phyloP scores from a whole-genome alignment of 1,284 basidiomycete species.

The Termitomyces sp. region DNA sequence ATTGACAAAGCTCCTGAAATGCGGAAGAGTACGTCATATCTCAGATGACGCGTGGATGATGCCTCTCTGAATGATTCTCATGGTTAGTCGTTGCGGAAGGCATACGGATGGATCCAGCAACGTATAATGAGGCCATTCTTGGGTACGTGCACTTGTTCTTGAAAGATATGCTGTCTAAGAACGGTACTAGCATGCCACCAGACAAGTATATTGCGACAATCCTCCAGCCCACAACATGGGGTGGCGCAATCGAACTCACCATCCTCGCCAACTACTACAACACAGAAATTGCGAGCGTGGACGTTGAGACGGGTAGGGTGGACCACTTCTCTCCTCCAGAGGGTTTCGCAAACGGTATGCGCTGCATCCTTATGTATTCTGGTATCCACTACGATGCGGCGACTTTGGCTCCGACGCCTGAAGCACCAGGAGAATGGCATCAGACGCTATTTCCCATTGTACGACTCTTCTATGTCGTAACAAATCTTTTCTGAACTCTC shows the following conservation, averaged over 20 bases:
- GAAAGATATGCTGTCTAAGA: neutral
- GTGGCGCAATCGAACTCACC: slow-evolving; percentile 87
- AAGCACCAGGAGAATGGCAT: slow-evolving; percentile 81
- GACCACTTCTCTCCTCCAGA: slow-evolving; percentile 70
- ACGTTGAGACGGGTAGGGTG: slow-evolving; percentile 88
- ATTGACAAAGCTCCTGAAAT: slow-evolving; percentile 62
- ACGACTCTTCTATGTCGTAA: neutral
- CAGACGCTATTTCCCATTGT: slow-evolving; percentile 77
- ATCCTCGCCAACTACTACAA: slow-evolving; percentile 78
- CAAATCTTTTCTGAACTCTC: neutral
- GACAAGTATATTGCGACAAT: slow-evolving; percentile 80
- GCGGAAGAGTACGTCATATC: slow-evolving; percentile 51
- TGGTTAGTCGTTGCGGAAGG: slow-evolving; percentile 73
- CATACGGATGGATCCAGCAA: slow-evolving; percentile 65
- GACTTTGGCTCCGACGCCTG: slow-evolving; percentile 70
- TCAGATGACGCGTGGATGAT: neutral
- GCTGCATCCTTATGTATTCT: slow-evolving; percentile 79
- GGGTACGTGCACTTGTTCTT: slow-evolving; percentile 47
- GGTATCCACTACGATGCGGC: slow-evolving; percentile 94
- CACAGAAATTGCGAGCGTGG: slow-evolving; percentile 85
- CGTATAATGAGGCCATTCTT: slow-evolving; percentile 79
- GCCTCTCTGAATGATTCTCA: neutral
- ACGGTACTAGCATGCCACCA: slow-evolving; percentile 50
- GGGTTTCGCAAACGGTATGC: slow-evolving; percentile 24
- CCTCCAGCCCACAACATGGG: slow-evolving; percentile 78